A percentile compares a stretch with the other conserved stretches of the same genome.
Conservation (phyloP, 805 yeast genomes). For the Saccharomycopsis javanensis region DNA sequence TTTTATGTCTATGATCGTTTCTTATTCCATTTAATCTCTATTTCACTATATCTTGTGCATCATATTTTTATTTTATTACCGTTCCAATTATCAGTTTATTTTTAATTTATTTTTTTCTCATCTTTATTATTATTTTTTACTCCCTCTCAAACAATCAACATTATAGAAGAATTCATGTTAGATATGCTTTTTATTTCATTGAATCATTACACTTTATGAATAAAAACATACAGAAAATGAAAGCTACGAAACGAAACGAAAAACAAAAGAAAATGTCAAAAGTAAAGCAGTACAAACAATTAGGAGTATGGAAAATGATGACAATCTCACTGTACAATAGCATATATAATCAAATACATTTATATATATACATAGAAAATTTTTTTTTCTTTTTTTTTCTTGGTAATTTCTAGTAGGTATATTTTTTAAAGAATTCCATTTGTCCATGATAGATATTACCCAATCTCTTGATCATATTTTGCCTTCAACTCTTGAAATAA, state of each 20-base stretch:
- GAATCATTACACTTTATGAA: not conserved
- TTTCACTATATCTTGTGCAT: not conserved
- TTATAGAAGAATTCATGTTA: slow-evolving; percentile 1
- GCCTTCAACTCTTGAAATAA: slow-evolving; percentile 8
- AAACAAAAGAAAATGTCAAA: not conserved
- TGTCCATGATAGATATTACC: not conserved
- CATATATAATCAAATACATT: not conserved
- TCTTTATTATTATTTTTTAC: not conserved
- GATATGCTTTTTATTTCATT: not conserved
- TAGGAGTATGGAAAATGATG: not conserved
- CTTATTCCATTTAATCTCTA: not conserved
- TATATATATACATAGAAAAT: not conserved
- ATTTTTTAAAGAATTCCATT: too few species aligned
- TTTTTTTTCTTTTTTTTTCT: too few species aligned
- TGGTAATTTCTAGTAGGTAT: too few species aligned
- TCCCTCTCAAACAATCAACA: not conserved
- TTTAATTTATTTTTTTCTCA: too few species aligned
- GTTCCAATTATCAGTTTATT: not conserved
- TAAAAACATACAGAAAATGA: not conserved
- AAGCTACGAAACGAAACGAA: slow-evolving; percentile 3
- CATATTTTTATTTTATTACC: not conserved
- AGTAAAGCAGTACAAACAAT: not conserved
- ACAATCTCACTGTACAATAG: not conserved
- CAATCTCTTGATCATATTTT: not conserved
- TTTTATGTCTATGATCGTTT: not conserved